Percentiles rank a stretch among this genome's conserved stretches.
These are phyloP conservation scores for Kwoniella shandongensis DNA, from an alignment of 768 basidiomycete species.

Conservation along the genomic window DNA sequence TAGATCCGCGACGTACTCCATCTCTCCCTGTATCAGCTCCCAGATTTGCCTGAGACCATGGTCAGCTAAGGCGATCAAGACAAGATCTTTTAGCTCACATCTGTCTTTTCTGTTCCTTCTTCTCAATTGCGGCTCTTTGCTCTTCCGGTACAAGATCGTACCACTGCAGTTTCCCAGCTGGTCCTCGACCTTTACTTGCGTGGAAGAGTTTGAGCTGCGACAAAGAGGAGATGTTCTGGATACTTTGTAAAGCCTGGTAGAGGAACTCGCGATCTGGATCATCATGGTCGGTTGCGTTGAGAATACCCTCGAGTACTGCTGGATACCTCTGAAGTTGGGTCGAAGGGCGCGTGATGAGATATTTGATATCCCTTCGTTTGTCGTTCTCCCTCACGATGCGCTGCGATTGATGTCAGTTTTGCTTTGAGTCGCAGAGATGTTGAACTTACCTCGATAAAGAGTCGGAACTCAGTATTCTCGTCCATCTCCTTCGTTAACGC, in stretches of 20 bases:
- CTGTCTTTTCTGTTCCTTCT: constrained; percentile 79
- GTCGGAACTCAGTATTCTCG: constrained; percentile 71
- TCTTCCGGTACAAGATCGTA: constrained; percentile 77
- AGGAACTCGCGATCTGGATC: constrained; percentile 83
- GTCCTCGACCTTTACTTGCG: constrained; percentile 77
- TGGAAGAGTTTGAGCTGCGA: constrained; percentile 88
- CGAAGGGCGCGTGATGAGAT: constrained; percentile 73
- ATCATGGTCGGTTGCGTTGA: constrained; percentile 73
- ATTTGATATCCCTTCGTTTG: constrained; percentile 69
- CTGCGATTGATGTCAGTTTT: constrained; percentile 39
- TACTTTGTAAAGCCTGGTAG: constrained; percentile 76
- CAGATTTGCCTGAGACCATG: constrained; percentile 71
- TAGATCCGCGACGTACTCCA: constrained; percentile 89
- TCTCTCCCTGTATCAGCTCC: constrained; percentile 91
- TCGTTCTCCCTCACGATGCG: constrained; percentile 62
- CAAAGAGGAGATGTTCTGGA: constrained; percentile 75
- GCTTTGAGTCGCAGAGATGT: background rate
- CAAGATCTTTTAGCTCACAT: constrained; percentile 65
- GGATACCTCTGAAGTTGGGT: constrained; percentile 84
- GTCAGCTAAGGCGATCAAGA: background rate
- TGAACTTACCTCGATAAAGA: constrained; percentile 69
- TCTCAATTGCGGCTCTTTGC: constrained; percentile 62
- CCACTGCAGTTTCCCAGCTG: constrained; percentile 83
- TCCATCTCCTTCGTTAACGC: constrained; percentile 83
- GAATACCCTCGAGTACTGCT: constrained; percentile 77